Percentiles rank a stretch among this genome's conserved stretches.
Conservation (phyloP, 148 eudicot genomes). For the Gaultheria prostrata region DNA sequence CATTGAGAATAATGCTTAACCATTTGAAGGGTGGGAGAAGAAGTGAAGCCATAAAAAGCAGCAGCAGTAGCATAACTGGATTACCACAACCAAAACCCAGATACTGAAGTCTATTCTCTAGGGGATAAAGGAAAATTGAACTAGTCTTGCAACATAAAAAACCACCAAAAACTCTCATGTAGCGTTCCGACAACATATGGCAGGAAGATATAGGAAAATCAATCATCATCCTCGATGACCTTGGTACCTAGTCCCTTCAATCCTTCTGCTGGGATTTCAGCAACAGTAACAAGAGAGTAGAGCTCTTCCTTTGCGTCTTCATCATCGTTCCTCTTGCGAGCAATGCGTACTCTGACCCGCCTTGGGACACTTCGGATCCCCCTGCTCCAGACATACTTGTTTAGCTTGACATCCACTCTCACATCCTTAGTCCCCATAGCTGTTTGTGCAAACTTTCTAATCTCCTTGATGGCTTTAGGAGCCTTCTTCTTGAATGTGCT, state of each 20-base stretch:
- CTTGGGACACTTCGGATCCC: conserved; percentile 91
- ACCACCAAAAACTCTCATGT: conserved; percentile 8
- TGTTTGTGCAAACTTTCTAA: conserved; percentile 61
- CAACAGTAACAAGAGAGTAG: conserved; percentile 84
- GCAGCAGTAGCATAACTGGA: background rate
- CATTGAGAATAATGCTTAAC: background rate
- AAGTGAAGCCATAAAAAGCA: background rate
- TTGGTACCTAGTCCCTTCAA: conserved; percentile 80
- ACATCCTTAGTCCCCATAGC: conserved; percentile 84
- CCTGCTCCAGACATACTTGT: conserved; percentile 83
- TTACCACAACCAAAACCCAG: background rate
- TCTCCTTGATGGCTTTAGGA: conserved; percentile 77
- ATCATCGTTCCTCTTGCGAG: conserved; percentile 89
- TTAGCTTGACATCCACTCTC: conserved; percentile 78
- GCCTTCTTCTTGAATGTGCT: conserved; percentile 92
- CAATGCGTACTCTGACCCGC: conserved; percentile 76
- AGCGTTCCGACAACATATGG: background rate
- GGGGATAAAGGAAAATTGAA: background rate
- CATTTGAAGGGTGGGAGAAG: background rate
- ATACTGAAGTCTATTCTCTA: background rate
- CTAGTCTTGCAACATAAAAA: background rate
- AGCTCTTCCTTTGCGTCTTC: conserved; percentile 97
- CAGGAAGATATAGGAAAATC: conserved; percentile 14
- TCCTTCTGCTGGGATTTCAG: conserved; percentile 77
- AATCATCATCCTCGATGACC: conserved; percentile 86